phyloP scores from a whole-genome alignment of 805 yeast genomes.

The Tetrapisispora arboricola region DNA sequence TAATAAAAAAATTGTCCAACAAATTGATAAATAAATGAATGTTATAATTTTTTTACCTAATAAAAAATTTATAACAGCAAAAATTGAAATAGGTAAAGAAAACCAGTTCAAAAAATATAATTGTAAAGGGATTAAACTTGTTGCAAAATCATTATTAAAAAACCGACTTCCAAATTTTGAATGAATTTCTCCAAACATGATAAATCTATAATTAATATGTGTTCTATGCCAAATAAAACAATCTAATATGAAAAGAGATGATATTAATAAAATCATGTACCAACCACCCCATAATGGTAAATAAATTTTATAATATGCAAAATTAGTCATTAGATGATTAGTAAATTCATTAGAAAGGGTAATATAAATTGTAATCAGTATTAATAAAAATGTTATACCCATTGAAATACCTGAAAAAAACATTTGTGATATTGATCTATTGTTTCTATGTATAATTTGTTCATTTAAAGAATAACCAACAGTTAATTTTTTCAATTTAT shows the following conservation, averaged over 20 bases:
- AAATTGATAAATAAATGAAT: slow-evolving; percentile 41
- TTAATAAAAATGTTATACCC: slow-evolving; percentile 64
- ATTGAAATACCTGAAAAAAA: slow-evolving; percentile 57
- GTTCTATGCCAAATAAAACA: slow-evolving; percentile 61
- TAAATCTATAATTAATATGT: slow-evolving; percentile 82
- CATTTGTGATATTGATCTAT: slow-evolving; percentile 30
- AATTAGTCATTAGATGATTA: slow-evolving; percentile 15
- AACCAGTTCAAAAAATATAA: slow-evolving; percentile 53
- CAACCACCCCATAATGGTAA: slow-evolving; percentile 93
- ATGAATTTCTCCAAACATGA: slow-evolving; percentile 68
- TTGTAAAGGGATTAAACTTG: slow-evolving; percentile 32
- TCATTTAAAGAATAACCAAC: slow-evolving; percentile 25
- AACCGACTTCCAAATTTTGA: slow-evolving; percentile 40
- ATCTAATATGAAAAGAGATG: slow-evolving; percentile 55
- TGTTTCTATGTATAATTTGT: slow-evolving; percentile 27
- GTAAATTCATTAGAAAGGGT: slow-evolving; percentile 24
- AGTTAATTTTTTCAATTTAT: slow-evolving; percentile 21
- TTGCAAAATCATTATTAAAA: slow-evolving; percentile 30
- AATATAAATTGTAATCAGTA: slow-evolving; percentile 43
- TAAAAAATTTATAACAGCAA: slow-evolving; percentile 68
- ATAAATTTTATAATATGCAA: slow-evolving; percentile 36
- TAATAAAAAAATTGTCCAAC: slow-evolving; percentile 9
- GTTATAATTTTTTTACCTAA: slow-evolving; percentile 64
- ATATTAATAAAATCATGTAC: slow-evolving; percentile 50
- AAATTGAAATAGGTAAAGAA: slow-evolving; percentile 45